A percentile compares a stretch with the other conserved stretches of the same genome.
Evolutionary conservation across 2,329 filamentous ascomycete genomes (phyloP).

Genomic region (Stachybotrys chlorohalonatus): DNA sequence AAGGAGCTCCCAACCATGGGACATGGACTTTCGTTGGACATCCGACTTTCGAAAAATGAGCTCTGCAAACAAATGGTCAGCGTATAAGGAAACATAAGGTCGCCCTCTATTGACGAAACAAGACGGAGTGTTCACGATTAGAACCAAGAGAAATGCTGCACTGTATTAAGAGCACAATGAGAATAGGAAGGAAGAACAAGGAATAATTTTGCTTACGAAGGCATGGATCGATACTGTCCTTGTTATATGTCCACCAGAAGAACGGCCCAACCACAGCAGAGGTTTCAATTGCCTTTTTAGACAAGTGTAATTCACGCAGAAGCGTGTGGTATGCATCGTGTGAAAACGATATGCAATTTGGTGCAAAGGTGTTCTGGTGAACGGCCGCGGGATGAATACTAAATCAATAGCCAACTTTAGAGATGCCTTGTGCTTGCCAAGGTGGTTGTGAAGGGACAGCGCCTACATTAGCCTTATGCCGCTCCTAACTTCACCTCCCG

Average conservation of each 20-base stretch:
- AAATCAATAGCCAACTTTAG: background rate
- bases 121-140: too few relatives aligned
- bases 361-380: background rate
- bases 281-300: constrained; percentile 49
- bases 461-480: background rate
- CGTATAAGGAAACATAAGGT: background rate
- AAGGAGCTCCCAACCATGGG: constrained; percentile 57
- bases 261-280: constrained; percentile 52
- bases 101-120: too few relatives aligned
- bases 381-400: background rate
- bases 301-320: constrained; percentile 31
- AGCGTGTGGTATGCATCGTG: background rate
- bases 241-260: constrained; percentile 51
- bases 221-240: constrained; percentile 46
- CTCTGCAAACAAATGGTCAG: constrained; percentile 24
- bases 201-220: constrained; percentile 34
- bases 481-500: background rate
- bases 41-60: constrained; percentile 57
- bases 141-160: too few relatives aligned
- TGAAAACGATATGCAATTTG: background rate
- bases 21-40: constrained; percentile 53
- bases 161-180: too few relatives aligned
- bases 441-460: background rate
- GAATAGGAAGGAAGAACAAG: background rate
- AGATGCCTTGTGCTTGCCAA: too few relatives aligned